These are phyloP conservation scores for Wickerhamomyces chaumierensis DNA, from an alignment of 805 yeast genomes.

Conservation along the genomic window DNA sequence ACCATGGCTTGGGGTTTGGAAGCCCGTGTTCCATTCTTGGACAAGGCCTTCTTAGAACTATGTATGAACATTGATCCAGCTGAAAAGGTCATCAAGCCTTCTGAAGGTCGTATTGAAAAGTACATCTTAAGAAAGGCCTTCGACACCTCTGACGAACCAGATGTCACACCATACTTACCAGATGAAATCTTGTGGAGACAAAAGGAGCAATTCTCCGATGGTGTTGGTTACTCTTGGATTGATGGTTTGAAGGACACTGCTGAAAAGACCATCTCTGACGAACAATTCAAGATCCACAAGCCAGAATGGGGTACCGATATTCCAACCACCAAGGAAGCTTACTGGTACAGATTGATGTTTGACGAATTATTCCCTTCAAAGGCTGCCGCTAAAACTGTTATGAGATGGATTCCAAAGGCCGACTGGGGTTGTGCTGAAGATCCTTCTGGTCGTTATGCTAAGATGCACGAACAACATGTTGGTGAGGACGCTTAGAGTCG, in stretches of 20 bases:
- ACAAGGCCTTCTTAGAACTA: constrained; percentile 80
- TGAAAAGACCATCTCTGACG: constrained; percentile 76
- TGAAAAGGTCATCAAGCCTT: constrained; percentile 72
- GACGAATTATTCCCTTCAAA: constrained; percentile 84
- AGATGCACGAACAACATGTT: constrained; percentile 71
- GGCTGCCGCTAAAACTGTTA: constrained; percentile 92
- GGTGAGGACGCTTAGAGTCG: constrained; percentile 9
- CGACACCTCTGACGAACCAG: constrained; percentile 80
- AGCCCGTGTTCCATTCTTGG: constrained; percentile 99
- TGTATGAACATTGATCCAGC: constrained; percentile 92
- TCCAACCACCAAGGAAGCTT: constrained; percentile 97
- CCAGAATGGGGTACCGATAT: constrained; percentile 93
- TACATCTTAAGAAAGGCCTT: constrained; percentile 96
- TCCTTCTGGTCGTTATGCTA: constrained; percentile 95
- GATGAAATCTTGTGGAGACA: constrained; percentile 98
- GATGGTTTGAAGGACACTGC: constrained; percentile 96
- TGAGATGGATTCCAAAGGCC: constrained; percentile 99
- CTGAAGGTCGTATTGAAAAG: constrained; percentile 81
- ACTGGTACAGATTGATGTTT: constrained; percentile 96
- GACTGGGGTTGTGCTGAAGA: constrained; percentile 99
- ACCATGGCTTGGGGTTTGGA: constrained; percentile 99
- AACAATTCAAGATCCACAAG: constrained; percentile 81
- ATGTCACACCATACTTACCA: constrained; percentile 79
- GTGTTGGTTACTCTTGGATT: constrained; percentile 99
- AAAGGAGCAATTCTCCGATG: constrained; percentile 98